These are phyloP conservation scores for Venturia oleaginea DNA, from an alignment of 2,329 filamentous ascomycete species.

Conservation along the genomic window DNA sequence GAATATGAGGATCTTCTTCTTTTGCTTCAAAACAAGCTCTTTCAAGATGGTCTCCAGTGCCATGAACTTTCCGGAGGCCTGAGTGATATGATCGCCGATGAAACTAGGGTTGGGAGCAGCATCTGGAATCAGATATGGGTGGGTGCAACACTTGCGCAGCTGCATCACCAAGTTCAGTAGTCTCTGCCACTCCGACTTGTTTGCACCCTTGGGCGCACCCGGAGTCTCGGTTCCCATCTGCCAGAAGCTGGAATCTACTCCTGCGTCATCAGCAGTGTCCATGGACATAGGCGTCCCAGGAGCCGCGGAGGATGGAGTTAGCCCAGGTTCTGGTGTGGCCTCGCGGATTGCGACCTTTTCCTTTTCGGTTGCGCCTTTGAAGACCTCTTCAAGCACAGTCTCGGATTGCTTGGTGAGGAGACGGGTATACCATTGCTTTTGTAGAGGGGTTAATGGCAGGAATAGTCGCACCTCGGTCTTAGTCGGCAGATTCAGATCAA, in stretches of 20 bases:
- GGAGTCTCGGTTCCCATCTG: slow-evolving; percentile 14
- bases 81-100: slow-evolving; percentile 38
- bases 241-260: neutral
- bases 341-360: slow-evolving; percentile 31
- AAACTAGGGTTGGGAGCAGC: slow-evolving; percentile 38
- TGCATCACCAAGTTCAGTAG: slow-evolving; percentile 49
- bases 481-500: slow-evolving; percentile 51
- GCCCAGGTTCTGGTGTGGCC: slow-evolving; percentile 22
- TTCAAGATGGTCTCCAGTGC: slow-evolving; percentile 43
- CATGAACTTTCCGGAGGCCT: slow-evolving; percentile 48
- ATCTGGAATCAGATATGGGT: slow-evolving; percentile 43
- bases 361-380: slow-evolving; percentile 38
- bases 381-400: slow-evolving; percentile 43
- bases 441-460: slow-evolving; percentile 49
- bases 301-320: neutral
- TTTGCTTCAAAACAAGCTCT: slow-evolving; percentile 39
- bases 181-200: slow-evolving; percentile 35
- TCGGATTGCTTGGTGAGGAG: slow-evolving; percentile 47
- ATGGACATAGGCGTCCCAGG: slow-evolving; percentile 23
- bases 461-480: slow-evolving; percentile 56
- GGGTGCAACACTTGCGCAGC: slow-evolving; percentile 46
- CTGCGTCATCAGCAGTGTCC: slow-evolving; percentile 23
- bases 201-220: neutral
- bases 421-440: slow-evolving; percentile 49
- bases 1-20: slow-evolving; percentile 50